Evolutionary conservation across 2,329 filamentous ascomycete species (phyloP).

Genomic region (Xylariaceae sp.): DNA sequence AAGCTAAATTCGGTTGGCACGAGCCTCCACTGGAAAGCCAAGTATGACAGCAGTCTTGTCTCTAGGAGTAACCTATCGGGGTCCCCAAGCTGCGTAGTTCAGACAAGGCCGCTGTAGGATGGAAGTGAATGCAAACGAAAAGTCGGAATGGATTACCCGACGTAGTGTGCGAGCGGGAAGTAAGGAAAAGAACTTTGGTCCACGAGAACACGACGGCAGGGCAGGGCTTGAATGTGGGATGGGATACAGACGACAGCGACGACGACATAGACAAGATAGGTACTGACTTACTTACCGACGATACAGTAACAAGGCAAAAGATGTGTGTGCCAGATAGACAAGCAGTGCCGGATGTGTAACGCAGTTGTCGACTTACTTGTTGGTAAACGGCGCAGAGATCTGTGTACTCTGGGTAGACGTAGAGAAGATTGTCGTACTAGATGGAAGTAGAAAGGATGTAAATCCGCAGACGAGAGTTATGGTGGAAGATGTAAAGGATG

Average conservation of each 20-base stretch:
- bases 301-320: not conserved
- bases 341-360: not conserved
- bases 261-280: not conserved
- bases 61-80: no score
- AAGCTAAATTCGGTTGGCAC: not conserved
- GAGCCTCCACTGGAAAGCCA: not conserved
- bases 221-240: not conserved
- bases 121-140: no score
- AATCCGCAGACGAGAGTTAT: not conserved
- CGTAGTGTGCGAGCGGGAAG: not conserved
- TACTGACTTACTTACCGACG: slow-evolving; percentile 7
- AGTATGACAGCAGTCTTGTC: not conserved
- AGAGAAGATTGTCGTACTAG: not conserved
- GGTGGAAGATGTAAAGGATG: slow-evolving; percentile 1
- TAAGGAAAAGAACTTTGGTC: not conserved
- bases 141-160: not conserved
- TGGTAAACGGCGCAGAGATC: not conserved
- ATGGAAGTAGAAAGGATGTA: slow-evolving; percentile 1
- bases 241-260: not conserved
- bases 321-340: not conserved
- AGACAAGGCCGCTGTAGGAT: no score
- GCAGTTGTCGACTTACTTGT: not conserved
- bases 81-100: no score
- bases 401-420: not conserved
- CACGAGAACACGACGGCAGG: not conserved